Conservation (phyloP, 805 yeast genomes). For the Monosporozyma servazzii region DNA sequence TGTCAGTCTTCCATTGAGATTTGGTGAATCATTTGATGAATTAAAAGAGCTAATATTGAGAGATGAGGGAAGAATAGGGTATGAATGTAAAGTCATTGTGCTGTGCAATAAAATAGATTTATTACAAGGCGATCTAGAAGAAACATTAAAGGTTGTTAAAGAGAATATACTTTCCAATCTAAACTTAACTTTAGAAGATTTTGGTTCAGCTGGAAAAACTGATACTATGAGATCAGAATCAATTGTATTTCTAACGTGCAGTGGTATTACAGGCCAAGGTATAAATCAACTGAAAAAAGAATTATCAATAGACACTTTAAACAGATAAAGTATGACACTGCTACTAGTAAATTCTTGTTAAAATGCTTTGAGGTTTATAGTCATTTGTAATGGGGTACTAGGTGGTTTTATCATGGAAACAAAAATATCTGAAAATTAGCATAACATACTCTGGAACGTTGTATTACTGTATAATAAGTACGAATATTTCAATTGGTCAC, state of each 20-base stretch:
- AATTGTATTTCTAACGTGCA: conserved; percentile 12
- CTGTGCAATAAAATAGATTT: conserved; percentile 70
- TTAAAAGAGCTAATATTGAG: conserved; percentile 45
- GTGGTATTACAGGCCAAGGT: conserved; percentile 20
- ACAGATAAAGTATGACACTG: background rate
- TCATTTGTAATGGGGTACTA: too few relatives aligned
- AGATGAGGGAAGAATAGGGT: conserved; percentile 53
- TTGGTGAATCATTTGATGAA: conserved; percentile 58
- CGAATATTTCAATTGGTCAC: too few relatives aligned
- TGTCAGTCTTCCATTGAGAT: conserved; percentile 44
- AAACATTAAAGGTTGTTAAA: background rate
- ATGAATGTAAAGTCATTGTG: conserved; percentile 45
- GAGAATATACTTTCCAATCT: background rate
- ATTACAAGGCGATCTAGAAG: conserved; percentile 21
- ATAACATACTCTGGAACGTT: too few relatives aligned
- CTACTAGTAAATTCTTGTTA: too few relatives aligned
- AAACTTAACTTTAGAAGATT: background rate
- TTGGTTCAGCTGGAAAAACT: background rate
- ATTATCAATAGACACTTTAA: background rate
- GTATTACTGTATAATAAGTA: too few relatives aligned
- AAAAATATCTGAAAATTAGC: too few relatives aligned
- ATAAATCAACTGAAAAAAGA: conserved; percentile 5
- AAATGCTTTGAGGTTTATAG: too few relatives aligned
- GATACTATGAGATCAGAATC: background rate
- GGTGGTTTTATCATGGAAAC: too few relatives aligned